Evolutionary conservation across 2,329 filamentous ascomycete species (phyloP), one percentile per base, ranked within the genome.

Genomic region (Hysterium pulicare): DNA sequence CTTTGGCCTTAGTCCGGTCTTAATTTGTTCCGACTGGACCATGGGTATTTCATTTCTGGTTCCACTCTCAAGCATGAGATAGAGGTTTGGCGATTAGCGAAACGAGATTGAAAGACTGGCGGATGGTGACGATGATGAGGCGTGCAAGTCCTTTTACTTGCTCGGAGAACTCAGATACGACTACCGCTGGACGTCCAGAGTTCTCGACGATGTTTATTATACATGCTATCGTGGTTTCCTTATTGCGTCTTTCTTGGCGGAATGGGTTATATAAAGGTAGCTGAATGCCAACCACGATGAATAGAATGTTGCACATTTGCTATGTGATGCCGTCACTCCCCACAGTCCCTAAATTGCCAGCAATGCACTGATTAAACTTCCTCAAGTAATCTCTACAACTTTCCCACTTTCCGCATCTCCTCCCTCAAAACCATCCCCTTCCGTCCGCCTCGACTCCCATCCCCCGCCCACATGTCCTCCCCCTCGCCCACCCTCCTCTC

Each of bases 401-500:
- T 60, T 19, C 46, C 45, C 44, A 54, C 40, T 64, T 69, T 59
- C 37, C 58, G 51, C 63, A 68, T 58, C 61, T 72, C 55, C 46
- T 72, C 59, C 15, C 55, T 74, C 38, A 69, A 42, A 15, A 67
- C 51, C 62, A 69, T 50, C 1, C 65, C 66, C 39, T 57, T 47
- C 33, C 67, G 50, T 6, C 69, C 68, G 26, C 62, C 65, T 4
- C 67, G 45, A 40, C 59, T 65, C 44, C 66, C 67, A 53, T 69
- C 67, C 5, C 63, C 64, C 11, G 44, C 51, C 65, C 66, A 69
- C 46, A 44, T 17, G 16, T 58, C 61, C 49, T 70, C 54, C 3
- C 64, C 39, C 51, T 71, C 42, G 13, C 13, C 24, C 24, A 28
- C 48, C 48, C 55, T 38, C 33, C 65, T 70, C 48, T 70, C 61